Percentiles rank a stretch among this genome's conserved stretches.
phyloP scores from a whole-genome alignment of 495 filamentous ascomycete genomes.

The Saxophila tyrrhenica region DNA sequence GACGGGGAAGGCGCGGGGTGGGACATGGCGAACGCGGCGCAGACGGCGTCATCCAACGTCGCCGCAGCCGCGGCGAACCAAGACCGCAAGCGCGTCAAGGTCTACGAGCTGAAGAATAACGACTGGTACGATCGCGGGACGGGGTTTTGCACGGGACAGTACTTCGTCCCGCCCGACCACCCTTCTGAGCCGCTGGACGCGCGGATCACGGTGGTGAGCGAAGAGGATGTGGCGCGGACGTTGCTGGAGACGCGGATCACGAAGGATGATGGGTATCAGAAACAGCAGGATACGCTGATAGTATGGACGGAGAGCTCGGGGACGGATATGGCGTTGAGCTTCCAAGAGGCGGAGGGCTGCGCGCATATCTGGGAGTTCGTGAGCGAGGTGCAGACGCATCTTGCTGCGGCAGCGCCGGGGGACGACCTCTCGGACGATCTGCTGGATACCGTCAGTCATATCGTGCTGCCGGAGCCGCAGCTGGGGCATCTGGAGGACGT shows the following conservation, averaged over 20 bases:
- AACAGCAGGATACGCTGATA: conserved; percentile 97
- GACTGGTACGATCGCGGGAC: conserved; percentile 99
- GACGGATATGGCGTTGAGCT: conserved; percentile 94
- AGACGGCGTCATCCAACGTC: not conserved
- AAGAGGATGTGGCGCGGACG: conserved; percentile 73
- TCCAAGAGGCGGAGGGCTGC: conserved; percentile 95
- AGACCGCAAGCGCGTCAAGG: conserved; percentile 81
- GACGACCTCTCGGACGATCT: conserved; percentile 83
- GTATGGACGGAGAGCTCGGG: conserved; percentile 89
- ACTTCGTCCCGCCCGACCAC: conserved; percentile 31
- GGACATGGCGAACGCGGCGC: not conserved
- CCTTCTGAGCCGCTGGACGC: conserved; percentile 43
- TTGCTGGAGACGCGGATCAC: conserved; percentile 81
- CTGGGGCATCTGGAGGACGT: conserved; percentile 73
- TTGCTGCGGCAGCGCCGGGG: conserved; percentile 53
- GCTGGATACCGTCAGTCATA: conserved; percentile 55
- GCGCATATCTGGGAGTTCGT: conserved; percentile 93
- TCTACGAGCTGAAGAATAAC: conserved; percentile 95
- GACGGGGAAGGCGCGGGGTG: not conserved
- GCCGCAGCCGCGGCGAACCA: conserved; percentile 4
- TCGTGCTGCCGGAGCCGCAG: conserved; percentile 66
- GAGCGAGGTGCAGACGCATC: conserved; percentile 63
- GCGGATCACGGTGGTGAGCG: conserved; percentile 81
- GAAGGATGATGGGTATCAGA: conserved; percentile 95
- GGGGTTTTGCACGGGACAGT: conserved; percentile 79